Percentiles rank a stretch among this genome's conserved stretches.
These are phyloP conservation scores for Salix brachista DNA, from an alignment of 345 rosid genomes.

Conservation along the genomic window DNA sequence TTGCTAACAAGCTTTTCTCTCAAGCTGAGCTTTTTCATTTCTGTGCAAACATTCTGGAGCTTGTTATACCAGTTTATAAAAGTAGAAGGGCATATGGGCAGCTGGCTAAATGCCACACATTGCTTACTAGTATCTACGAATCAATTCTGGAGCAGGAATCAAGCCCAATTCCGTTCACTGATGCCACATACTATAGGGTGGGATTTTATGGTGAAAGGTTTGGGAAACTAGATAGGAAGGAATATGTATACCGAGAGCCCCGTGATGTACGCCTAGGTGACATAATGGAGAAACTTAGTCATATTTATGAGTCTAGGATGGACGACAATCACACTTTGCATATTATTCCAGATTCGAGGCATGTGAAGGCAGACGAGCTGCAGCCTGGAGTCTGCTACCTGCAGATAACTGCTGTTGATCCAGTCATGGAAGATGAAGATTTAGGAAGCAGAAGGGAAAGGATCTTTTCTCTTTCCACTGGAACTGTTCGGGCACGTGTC, in stretches of 20 bases:
- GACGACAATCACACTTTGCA: slow-evolving; percentile 82
- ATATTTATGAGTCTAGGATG: slow-evolving; percentile 90
- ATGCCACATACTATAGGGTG: slow-evolving; percentile 96
- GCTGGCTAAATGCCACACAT: slow-evolving; percentile 91
- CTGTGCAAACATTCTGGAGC: slow-evolving; percentile 94
- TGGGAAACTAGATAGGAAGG: slow-evolving; percentile 81
- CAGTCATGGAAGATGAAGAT: slow-evolving; percentile 99
- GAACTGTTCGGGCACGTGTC: slow-evolving; percentile 87
- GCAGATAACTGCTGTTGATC: slow-evolving; percentile 96
- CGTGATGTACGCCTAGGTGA: slow-evolving; percentile 97
- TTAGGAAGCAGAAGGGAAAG: slow-evolving; percentile 96
- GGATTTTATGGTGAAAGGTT: slow-evolving; percentile 95
- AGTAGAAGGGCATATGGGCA: slow-evolving; percentile 96
- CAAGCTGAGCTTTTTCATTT: slow-evolving; percentile 98
- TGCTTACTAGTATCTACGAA: slow-evolving; percentile 76
- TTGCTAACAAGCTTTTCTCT: slow-evolving; percentile 91
- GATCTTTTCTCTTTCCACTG: slow-evolving; percentile 89
- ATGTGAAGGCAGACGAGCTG: slow-evolving; percentile 94
- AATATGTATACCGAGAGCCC: slow-evolving; percentile 89
- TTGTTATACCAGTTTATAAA: slow-evolving; percentile 94
- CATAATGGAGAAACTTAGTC: slow-evolving; percentile 98
- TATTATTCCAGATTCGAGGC: slow-evolving; percentile 90
- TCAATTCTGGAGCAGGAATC: slow-evolving; percentile 97
- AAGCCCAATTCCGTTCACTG: slow-evolving; percentile 87
- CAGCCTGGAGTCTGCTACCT: slow-evolving; percentile 92